A percentile compares a stretch with the other conserved stretches of the same genome.
phyloP scores from a whole-genome alignment of 208 protist genomes.

The Zelonia costaricensis region DNA sequence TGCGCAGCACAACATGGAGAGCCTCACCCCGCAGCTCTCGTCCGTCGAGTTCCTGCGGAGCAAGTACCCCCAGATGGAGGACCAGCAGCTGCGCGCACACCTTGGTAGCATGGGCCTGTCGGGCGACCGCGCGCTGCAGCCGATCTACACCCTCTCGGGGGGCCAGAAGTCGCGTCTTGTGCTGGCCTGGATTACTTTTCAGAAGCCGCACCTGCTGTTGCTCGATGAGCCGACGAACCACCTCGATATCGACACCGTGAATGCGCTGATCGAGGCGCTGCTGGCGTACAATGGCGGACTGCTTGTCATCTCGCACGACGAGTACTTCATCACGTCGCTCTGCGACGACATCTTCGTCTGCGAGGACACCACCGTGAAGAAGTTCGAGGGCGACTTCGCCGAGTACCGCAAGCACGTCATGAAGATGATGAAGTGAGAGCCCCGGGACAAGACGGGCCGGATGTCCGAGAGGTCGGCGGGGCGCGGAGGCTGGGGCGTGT shows the following conservation, averaged over 20 bases:
- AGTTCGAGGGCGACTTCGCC: slow-evolving; percentile 88
- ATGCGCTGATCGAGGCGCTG: slow-evolving; percentile 92
- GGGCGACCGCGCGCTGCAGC: slow-evolving; percentile 84
- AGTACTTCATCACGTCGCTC: slow-evolving; percentile 93
- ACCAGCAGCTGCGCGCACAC: slow-evolving; percentile 87
- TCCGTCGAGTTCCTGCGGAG: slow-evolving; percentile 90
- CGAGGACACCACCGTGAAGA: slow-evolving; percentile 67
- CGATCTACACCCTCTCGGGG: slow-evolving; percentile 93
- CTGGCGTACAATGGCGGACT: slow-evolving; percentile 90
- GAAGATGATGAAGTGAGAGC: slow-evolving; percentile 71
- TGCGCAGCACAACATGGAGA: slow-evolving; percentile 94
- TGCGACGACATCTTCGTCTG: slow-evolving; percentile 93
- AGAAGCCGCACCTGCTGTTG: slow-evolving; percentile 93
- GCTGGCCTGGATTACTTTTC: slow-evolving; percentile 94
- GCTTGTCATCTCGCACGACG: slow-evolving; percentile 93
- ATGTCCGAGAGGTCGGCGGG: too few species aligned
- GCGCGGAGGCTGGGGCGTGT: too few species aligned
- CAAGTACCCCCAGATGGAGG: slow-evolving; percentile 85
- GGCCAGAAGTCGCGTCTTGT: slow-evolving; percentile 95
- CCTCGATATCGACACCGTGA: slow-evolving; percentile 95
- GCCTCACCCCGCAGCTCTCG: slow-evolving; percentile 88
- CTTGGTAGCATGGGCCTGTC: slow-evolving; percentile 93
- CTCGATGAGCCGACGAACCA: slow-evolving; percentile 98
- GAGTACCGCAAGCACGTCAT: slow-evolving; percentile 86
- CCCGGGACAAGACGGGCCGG: too few species aligned